Evolutionary conservation across 371 early-diverging fungal species (phyloP), one percentile per base, ranked within the genome.

Genomic region (Umbelopsis sp.): DNA sequence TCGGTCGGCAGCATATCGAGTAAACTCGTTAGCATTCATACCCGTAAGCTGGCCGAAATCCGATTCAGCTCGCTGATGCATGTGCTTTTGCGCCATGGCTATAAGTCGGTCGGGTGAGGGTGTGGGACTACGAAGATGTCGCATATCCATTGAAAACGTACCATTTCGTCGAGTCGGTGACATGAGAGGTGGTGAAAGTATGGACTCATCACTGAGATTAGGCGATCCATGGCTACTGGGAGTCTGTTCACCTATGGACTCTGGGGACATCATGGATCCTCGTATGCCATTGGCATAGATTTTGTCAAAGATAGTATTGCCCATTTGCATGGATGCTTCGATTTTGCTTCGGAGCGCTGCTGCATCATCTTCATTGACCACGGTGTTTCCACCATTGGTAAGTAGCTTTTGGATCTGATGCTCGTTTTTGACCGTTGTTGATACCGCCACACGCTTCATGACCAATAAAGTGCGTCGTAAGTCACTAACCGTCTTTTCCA

Each of bases 401-500:
- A 80, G 83, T 72, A 91, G 72, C 18, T 86, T 84, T 63, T 91
- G 87, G 18, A 93, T 84, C 50, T 90, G 89, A 44, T 90, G 92
- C 71, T 94, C 94, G 70, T 92, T 94, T 29, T 92, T 88, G 6
- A 91, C 79, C 0, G 94, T 92, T 0, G 93, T 89, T 14, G 90
- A 83, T 11, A 93, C 83, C 11, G 94, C 93, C 0, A 92, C 91
- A 57, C 89, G 87, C 41, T 95, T 91, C 92, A 95, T 92, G 12
- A 91, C 88, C 46, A 93, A 82, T 68, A 95, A 72, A 8, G 91
- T 91, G 25, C 89, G 81, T 29, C 91, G 87, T 57, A 95, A 79
- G 52, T 93, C 92, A 63, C 83, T 78, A 6, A 91, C 86, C 14
- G 84, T 84, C 74, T 91, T 90, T 66, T 96, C 94, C 41, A 87